These are phyloP conservation scores for Oxyria digyna DNA, from an alignment of 148 eudicot genomes.

Conservation along the genomic window DNA sequence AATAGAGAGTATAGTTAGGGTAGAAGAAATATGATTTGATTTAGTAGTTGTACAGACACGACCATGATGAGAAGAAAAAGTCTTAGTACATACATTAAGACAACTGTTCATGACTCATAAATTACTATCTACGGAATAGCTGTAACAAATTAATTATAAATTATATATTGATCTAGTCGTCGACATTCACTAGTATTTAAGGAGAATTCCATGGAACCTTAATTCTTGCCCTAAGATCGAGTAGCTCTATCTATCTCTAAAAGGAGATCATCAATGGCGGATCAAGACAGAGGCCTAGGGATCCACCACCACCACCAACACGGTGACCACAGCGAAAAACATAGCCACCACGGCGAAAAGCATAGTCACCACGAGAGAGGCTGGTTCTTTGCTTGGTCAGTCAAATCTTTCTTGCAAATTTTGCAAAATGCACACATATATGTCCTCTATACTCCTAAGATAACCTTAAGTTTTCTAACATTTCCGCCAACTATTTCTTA, in stretches of 20 bases:
- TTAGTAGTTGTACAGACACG: no score
- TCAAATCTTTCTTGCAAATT: not conserved
- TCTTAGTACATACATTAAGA: no score
- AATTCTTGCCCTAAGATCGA: not conserved
- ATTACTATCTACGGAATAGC: no score
- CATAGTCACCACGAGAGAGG: slow-evolving; percentile 4
- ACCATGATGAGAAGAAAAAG: not conserved
- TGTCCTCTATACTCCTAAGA: no score
- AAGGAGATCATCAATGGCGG: not conserved
- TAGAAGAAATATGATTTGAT: no score
- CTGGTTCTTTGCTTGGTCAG: slow-evolving; percentile 4
- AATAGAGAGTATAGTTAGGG: no score
- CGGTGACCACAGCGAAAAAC: not conserved
- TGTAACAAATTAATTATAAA: not conserved
- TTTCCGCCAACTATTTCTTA: no score
- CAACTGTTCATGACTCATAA: not conserved
- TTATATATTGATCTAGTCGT: not conserved
- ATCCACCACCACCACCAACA: not conserved
- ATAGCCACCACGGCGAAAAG: not conserved
- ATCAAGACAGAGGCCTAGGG: not conserved
- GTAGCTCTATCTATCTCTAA: not conserved
- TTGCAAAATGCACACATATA: not conserved
- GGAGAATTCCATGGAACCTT: not conserved
- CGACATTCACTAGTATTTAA: not conserved
- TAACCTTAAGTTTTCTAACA: no score